Evolutionary conservation across 2,329 filamentous ascomycete species (phyloP), one percentile per base, ranked within the genome.

Genomic region (Pyrenophora graminea): DNA sequence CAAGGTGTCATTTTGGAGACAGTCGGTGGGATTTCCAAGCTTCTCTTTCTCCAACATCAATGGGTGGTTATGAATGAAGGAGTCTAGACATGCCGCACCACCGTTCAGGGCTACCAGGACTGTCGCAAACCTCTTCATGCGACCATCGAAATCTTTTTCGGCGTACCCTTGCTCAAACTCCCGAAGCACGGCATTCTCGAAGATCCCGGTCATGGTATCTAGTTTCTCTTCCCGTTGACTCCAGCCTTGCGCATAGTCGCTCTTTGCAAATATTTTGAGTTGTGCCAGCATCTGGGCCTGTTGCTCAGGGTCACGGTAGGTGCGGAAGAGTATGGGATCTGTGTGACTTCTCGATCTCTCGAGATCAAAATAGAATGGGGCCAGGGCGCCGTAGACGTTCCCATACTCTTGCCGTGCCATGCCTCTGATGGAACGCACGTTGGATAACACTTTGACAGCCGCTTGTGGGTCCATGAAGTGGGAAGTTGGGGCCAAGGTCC

Each of bases 81-180:
- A 79, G 45, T 97, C 91, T 40, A 95, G 80, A 8, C 85, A 90
- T 12, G 88, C 86, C 34, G 82, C 80, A 13, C 91, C 91, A 21
- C 90, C 91, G 69, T 96, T 95, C 38, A 99, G 79, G 2, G 83
- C 82, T 51, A 89, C 85, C 49, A 99, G 77, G 13, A 99, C 91
- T 62, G 91, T 85, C 2, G 92, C 92, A 73, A 96, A 97, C 66
- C 89, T 85, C 61, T 83, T 85, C 93, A 97, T 97, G 46, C 86
- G 82, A 2, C 90, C 91, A 59, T 96, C 89, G 46, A 95, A 85
- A 70, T 99, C 93, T 76, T 88, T 89, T 37, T 85, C 86, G 70
- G 94, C 90, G 61, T 95, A 96, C 3, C 91, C 94, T 59, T 94
- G 89, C 73, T 95, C 89, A 62, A 99, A 99, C 71, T 99, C 94